Evolutionary conservation across 805 yeast genomes (phyloP).

Genomic region (Candida anglica): DNA sequence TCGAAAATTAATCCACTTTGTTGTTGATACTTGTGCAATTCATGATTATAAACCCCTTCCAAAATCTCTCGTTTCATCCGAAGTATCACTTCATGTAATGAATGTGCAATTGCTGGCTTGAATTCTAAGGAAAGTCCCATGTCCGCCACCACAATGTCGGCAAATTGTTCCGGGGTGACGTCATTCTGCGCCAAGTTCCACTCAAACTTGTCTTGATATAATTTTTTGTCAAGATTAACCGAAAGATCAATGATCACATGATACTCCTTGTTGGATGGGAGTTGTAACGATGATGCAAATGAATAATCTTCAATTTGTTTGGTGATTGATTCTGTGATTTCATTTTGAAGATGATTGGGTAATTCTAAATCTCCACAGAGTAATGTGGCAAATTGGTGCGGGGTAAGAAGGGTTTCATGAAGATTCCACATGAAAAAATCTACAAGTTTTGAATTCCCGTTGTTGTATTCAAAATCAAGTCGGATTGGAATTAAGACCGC

Average conservation of each 20-base stretch:
- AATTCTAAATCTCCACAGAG: slow-evolving; percentile 83
- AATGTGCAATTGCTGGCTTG: slow-evolving; percentile 82
- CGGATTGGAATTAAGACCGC: slow-evolving; percentile 64
- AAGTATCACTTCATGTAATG: slow-evolving; percentile 75
- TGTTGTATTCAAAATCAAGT: slow-evolving; percentile 56
- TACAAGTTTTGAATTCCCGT: slow-evolving; percentile 42
- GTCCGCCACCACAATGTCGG: slow-evolving; percentile 76
- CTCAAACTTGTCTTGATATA: slow-evolving; percentile 89
- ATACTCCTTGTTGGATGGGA: slow-evolving; percentile 54
- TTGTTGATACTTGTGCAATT: slow-evolving; percentile 40
- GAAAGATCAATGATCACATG: slow-evolving; percentile 80
- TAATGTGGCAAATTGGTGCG: slow-evolving; percentile 69
- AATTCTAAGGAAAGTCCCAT: slow-evolving; percentile 83
- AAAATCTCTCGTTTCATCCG: slow-evolving; percentile 77
- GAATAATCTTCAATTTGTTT: slow-evolving; percentile 79
- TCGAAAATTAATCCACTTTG: slow-evolving; percentile 40
- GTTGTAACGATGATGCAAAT: slow-evolving; percentile 56
- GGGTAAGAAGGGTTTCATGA: slow-evolving; percentile 61
- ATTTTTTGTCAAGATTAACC: slow-evolving; percentile 75
- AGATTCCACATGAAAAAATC: slow-evolving; percentile 76
- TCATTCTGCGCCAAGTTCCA: slow-evolving; percentile 69
- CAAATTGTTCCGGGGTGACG: slow-evolving; percentile 80
- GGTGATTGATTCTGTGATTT: slow-evolving; percentile 65
- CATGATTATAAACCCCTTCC: slow-evolving; percentile 49
- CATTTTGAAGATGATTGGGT: slow-evolving; percentile 58